Evolutionary conservation across 805 yeast species (phyloP).

Genomic region (Saccharomycopsis oosterbeekiorum): DNA sequence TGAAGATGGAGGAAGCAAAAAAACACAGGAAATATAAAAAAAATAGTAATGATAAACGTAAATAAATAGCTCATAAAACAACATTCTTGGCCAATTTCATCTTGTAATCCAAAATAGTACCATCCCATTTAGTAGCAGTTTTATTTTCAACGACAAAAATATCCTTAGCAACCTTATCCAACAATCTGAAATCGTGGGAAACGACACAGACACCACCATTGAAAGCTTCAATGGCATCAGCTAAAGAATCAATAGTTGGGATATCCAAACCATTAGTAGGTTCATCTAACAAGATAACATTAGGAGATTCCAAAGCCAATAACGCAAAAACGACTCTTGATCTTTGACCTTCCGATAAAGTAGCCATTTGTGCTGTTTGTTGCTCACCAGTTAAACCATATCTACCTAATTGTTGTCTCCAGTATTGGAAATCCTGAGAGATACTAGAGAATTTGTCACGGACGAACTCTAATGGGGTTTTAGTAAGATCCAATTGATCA

Average conservation of each 20-base stretch:
- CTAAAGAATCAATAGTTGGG: conserved; percentile 95
- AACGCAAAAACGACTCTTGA: conserved; percentile 97
- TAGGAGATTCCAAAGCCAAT: conserved; percentile 90
- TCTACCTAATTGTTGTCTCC: conserved; percentile 97
- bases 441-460: conserved; percentile 84
- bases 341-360: conserved; percentile 97
- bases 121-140: conserved; percentile 96
- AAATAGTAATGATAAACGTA: background rate
- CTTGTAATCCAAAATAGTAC: conserved; percentile 83
- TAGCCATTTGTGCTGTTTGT: conserved; percentile 97
- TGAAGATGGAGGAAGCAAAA: background rate
- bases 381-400: conserved; percentile 98
- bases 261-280: conserved; percentile 99
- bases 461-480: conserved; percentile 92
- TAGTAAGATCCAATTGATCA: conserved; percentile 93
- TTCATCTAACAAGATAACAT: conserved; percentile 91
- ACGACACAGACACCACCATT: conserved; percentile 98
- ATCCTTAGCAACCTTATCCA: conserved; percentile 95
- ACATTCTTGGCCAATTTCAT: conserved; percentile 87
- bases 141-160: conserved; percentile 93
- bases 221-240: conserved; percentile 88
- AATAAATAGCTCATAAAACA: conserved; percentile 40
- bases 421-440: conserved; percentile 97
- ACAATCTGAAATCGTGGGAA: conserved; percentile 96
- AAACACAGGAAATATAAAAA: background rate